phyloP scores from a whole-genome alignment of 2,329 filamentous ascomycete species.

The Bertia moriformis region DNA sequence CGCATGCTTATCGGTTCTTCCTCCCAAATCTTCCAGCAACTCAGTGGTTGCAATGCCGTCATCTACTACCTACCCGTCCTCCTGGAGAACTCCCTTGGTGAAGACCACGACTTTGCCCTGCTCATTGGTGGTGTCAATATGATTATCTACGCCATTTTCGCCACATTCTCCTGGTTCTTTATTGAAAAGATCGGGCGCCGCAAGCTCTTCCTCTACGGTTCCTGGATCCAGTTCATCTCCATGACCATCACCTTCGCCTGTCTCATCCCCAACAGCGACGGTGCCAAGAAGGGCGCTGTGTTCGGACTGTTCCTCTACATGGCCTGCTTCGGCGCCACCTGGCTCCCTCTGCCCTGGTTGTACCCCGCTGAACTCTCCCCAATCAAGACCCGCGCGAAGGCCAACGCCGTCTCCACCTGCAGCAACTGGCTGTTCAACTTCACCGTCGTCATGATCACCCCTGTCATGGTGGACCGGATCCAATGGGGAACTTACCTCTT shows the following conservation, averaged over 20 bases:
- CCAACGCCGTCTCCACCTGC: slow-evolving; percentile 39
- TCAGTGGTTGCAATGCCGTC: slow-evolving; percentile 42
- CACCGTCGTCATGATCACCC: slow-evolving; percentile 45
- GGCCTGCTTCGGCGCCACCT: slow-evolving; percentile 43
- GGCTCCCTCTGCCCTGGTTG: slow-evolving; percentile 43
- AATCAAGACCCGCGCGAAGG: slow-evolving; percentile 27
- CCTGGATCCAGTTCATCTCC: slow-evolving; percentile 36
- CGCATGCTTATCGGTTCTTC: slow-evolving; percentile 45
- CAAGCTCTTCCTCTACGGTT: slow-evolving; percentile 33
- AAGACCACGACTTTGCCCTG: slow-evolving; percentile 28
- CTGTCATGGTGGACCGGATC: slow-evolving; percentile 44
- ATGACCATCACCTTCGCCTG: slow-evolving; percentile 46
- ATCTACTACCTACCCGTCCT: slow-evolving; percentile 48
- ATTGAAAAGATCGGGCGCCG: slow-evolving; percentile 31
- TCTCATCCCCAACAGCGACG: slow-evolving; percentile 48
- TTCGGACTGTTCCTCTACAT: slow-evolving; percentile 59
- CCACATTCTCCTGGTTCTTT: slow-evolving; percentile 31
- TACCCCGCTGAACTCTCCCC: slow-evolving; percentile 39
- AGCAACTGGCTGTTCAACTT: slow-evolving; percentile 41
- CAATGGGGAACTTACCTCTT: slow-evolving; percentile 37
- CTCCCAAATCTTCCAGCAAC: slow-evolving; percentile 47
- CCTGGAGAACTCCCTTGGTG: slow-evolving; percentile 27
- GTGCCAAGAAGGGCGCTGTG: slow-evolving; percentile 51
- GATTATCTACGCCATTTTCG: slow-evolving; percentile 46
- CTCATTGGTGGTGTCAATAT: slow-evolving; percentile 39